Conservation (phyloP, 2,329 filamentous ascomycete genomes). For the Pseudogymnoascus sp. region DNA sequence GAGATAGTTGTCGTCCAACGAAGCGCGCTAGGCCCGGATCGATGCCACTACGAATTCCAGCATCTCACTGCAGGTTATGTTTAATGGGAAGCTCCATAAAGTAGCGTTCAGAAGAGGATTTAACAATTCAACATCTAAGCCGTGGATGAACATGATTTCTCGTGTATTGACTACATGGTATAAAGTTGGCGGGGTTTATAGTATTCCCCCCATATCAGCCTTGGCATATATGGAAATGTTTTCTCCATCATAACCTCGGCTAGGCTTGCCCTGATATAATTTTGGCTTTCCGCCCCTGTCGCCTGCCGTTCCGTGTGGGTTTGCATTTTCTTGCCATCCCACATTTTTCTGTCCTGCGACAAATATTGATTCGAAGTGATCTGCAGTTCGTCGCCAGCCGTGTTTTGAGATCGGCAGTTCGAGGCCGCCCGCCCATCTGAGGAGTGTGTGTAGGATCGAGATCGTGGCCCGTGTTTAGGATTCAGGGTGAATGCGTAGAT, state of each 20-base stretch:
- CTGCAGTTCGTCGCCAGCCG: neutral
- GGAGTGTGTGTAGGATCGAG: neutral
- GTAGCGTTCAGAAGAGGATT: no score
- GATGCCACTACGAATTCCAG: neutral
- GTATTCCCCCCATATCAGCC: neutral
- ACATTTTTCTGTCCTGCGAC: neutral
- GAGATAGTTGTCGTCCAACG: neutral
- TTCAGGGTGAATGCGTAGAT: neutral
- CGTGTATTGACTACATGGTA: neutral
- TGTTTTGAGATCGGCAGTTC: neutral
- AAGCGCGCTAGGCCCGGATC: neutral
- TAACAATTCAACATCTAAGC: neutral
- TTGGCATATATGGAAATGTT: neutral
- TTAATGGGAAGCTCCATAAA: neutral
- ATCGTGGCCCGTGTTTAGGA: neutral
- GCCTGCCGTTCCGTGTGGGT: no score
- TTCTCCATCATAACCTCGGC: neutral
- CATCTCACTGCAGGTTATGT: neutral
- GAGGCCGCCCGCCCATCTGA: neutral
- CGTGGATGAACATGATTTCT: neutral
- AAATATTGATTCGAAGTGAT: neutral
- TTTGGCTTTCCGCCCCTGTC: neutral
- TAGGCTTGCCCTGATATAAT: neutral
- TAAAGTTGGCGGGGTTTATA: neutral
- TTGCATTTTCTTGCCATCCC: neutral